Evolutionary conservation across 352 stramenopile genomes (phyloP).

Genomic region (Elongisporangium anandrum): DNA sequence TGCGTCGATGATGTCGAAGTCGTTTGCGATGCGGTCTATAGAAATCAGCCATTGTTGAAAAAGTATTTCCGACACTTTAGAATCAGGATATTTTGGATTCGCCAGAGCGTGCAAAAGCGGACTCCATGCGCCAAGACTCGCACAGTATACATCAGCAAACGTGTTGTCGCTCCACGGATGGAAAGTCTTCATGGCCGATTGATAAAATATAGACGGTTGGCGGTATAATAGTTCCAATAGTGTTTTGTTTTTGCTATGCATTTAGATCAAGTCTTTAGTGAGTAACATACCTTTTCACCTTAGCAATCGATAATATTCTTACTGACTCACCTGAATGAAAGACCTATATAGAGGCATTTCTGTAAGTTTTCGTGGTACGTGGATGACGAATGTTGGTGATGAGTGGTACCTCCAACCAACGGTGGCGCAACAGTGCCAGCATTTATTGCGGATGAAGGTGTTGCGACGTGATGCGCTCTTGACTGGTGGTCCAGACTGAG

Average conservation of each 20-base stretch:
- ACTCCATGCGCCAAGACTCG: slow-evolving; percentile 1
- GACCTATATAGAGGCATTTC: slow-evolving; percentile 43
- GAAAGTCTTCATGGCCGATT: neutral
- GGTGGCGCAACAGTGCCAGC: neutral
- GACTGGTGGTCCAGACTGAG: slow-evolving; percentile 35
- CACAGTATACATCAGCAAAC: neutral
- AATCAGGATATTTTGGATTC: neutral
- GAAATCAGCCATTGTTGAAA: neutral
- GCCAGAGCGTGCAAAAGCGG: neutral
- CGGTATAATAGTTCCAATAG: neutral
- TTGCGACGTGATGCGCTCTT: slow-evolving; percentile 5
- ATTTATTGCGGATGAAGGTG: neutral
- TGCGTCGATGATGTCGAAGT: neutral
- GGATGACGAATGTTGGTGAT: slow-evolving; percentile 10
- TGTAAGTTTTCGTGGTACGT: slow-evolving; percentile 52
- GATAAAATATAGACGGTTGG: neutral
- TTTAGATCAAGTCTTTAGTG: too few species aligned
- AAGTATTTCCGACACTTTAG: neutral
- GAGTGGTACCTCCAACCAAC: neutral
- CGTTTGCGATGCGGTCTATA: slow-evolving; percentile 11
- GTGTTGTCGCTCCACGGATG: neutral
- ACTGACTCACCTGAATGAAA: slow-evolving; percentile 43
- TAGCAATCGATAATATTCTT: too few species aligned
- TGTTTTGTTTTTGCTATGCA: neutral
- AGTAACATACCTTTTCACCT: neutral